A percentile compares a stretch with the other conserved stretches of the same genome.
phyloP scores from a whole-genome alignment of 345 rosid species.

The Populus euphratica region DNA sequence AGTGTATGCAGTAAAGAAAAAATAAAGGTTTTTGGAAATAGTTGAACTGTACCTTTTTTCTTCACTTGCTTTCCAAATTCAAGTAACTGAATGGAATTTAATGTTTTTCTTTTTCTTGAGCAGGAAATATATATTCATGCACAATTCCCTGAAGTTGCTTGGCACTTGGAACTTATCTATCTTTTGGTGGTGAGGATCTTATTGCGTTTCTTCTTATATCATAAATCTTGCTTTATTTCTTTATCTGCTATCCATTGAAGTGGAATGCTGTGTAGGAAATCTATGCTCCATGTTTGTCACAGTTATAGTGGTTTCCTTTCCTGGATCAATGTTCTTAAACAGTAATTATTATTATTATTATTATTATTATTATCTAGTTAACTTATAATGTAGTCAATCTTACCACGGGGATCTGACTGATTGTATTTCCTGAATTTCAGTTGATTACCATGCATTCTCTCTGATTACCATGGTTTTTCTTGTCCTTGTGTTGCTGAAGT shows the following conservation, averaged over 20 bases:
- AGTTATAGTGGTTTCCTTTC: conserved; percentile 18
- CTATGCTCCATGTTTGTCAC: conserved; percentile 25
- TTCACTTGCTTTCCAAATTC: neutral
- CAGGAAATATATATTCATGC: conserved; percentile 65
- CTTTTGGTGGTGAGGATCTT: conserved; percentile 35
- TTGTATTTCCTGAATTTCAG: conserved; percentile 19
- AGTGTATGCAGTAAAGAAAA: neutral
- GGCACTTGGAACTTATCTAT: conserved; percentile 19
- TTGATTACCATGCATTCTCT: conserved; percentile 12
- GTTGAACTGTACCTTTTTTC: neutral
- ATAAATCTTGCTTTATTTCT: neutral
- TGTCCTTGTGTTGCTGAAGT: conserved; percentile 24
- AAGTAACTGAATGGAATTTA: neutral
- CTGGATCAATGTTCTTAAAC: conserved; percentile 18
- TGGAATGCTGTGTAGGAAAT: conserved; percentile 27
- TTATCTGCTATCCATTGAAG: neutral
- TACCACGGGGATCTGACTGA: conserved; percentile 5
- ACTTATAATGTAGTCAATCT: neutral
- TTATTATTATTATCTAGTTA: neutral
- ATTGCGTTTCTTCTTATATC: neutral
- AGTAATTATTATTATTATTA: conserved; percentile 15
- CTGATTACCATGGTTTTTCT: conserved; percentile 18
- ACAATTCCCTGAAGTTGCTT: conserved; percentile 48
- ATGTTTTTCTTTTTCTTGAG: conserved; percentile 3
- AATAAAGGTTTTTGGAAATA: neutral